Evolutionary conservation across 805 yeast genomes (phyloP).

Genomic region (Candida sanyiensis): DNA sequence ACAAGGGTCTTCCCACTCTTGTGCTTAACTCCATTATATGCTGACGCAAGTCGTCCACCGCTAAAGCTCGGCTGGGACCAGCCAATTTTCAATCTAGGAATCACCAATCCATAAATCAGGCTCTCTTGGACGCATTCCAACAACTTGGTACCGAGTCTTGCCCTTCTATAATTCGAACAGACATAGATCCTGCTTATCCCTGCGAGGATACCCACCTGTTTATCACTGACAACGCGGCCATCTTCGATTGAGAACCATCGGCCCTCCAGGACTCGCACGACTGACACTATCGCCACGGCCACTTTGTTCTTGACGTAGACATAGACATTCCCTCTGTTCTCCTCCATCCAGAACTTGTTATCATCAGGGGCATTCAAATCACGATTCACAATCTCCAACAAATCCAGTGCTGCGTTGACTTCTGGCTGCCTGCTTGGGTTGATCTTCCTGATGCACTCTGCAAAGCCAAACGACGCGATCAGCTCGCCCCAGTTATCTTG

Average conservation of each 20-base stretch:
- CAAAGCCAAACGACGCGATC: conserved; percentile 7
- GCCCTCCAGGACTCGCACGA: conserved; percentile 42
- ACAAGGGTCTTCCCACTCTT: conserved; percentile 44
- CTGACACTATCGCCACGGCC: conserved; percentile 52
- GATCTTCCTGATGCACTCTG: conserved; percentile 33
- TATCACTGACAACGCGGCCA: conserved; percentile 44
- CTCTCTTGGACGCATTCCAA: conserved; percentile 38
- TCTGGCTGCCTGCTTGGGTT: conserved; percentile 29
- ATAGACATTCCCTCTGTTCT: conserved; percentile 40
- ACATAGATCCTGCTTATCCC: conserved; percentile 50
- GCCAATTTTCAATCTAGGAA: conserved; percentile 43
- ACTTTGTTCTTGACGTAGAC: conserved; percentile 39
- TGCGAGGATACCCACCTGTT: conserved; percentile 33
- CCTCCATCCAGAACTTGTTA: conserved; percentile 34
- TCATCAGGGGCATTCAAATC: conserved; percentile 58
- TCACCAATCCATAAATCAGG: conserved; percentile 43
- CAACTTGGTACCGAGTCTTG: conserved; percentile 44
- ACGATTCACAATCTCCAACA: conserved; percentile 49
- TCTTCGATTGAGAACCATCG: conserved; percentile 56
- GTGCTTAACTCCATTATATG: conserved; percentile 51
- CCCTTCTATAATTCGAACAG: conserved; percentile 38
- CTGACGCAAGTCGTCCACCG: conserved; percentile 55
- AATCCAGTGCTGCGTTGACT: conserved; percentile 31
- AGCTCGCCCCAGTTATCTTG: conserved; percentile 30
- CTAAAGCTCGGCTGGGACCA: conserved; percentile 70